Conservation (phyloP, 768 basidiomycete species). For the Pleurotus tuoliensis region DNA sequence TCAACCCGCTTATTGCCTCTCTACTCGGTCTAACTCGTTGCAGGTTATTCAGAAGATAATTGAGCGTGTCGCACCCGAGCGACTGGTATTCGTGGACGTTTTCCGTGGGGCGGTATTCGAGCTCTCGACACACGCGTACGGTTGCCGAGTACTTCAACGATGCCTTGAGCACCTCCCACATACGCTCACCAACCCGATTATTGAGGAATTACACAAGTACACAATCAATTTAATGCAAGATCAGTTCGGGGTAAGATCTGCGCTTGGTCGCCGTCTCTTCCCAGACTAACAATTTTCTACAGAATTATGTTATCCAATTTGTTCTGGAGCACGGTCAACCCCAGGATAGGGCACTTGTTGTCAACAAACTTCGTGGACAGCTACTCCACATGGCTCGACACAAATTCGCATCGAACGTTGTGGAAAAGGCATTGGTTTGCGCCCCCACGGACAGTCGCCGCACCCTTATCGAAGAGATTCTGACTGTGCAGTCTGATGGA, state of each 20-base stretch:
- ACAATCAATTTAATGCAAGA: conserved; percentile 78
- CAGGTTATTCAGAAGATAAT: conserved; percentile 89
- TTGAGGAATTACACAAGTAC: conserved; percentile 79
- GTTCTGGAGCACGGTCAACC: conserved; percentile 77
- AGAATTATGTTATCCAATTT: conserved; percentile 97
- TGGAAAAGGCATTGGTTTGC: conserved; percentile 80
- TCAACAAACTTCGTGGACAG: conserved; percentile 70
- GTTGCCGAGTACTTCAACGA: conserved; percentile 91
- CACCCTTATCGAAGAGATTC: conserved; percentile 76
- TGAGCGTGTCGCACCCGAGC: conserved; percentile 73
- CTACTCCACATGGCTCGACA: conserved; percentile 78
- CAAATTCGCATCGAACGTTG: conserved; percentile 95
- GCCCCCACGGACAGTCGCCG: conserved; percentile 63
- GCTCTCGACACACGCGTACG: conserved; percentile 85
- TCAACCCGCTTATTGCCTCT: conserved; percentile 8
- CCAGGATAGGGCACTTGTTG: conserved; percentile 63
- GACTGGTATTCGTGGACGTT: conserved; percentile 66
- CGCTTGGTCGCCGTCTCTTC: conserved; percentile 7
- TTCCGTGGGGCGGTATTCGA: conserved; percentile 80
- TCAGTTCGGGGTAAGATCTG: conserved; percentile 75
- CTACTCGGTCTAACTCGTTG: conserved; percentile 5
- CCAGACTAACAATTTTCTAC: not conserved
- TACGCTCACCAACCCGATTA: conserved; percentile 59
- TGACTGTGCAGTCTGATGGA: conserved; percentile 61
- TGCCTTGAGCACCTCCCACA: conserved; percentile 83